Base-by-base conservation (phyloP, 2,329 filamentous ascomycete genomes). In the Pseudogymnoascus sp. region DNA sequence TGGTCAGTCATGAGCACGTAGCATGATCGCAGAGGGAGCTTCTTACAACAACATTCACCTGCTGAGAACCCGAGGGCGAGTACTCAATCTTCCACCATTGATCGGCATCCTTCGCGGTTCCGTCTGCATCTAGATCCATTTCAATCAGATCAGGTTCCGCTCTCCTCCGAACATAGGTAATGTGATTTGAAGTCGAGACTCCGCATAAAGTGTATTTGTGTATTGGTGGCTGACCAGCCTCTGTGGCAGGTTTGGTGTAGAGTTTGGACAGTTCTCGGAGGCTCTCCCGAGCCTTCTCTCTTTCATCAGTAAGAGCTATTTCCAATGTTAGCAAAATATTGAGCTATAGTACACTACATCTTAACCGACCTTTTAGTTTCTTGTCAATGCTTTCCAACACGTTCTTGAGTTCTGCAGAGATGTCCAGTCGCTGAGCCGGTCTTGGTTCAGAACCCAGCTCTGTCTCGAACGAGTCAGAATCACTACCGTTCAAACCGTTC, bases 11-110 rank as follows among this genome's bases (percentile, higher is more conserved):
- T 33, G 29, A 56, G 29, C 10, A 56, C 6, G 17, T 19, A 21
- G 7, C 33, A 35, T 19, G 29, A 10, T 21, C 10, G n/a, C 50
- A 21, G 50, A 33, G 29, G 50, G 15, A 15, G 50, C n/a, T 35
- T 19, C 75, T 60, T 75, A 83, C 82, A 77, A 83, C 79, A 15
- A 79, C 74, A 66, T 75, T 78, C 29, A 80, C 74, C n/a, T 80
- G 78, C 59, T 75, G 73, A 5, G 74, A 68, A 10, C 76, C 76
- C 15, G 72, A 68, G 11, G 74, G 69, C 21, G 71, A 70, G 65
- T 79, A 82, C 37, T 77, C 74, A 53, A 85, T 73, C 66, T 78
- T 78, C 83, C 83, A 85, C 83, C 83, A 85, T 68, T 84, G 82
- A 61, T 83, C 81, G 15, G 65, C 50, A 11, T 63, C 66, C 7